phyloP scores from a whole-genome alignment of 169 alveolate genomes.

The Condylostoma magnum region DNA sequence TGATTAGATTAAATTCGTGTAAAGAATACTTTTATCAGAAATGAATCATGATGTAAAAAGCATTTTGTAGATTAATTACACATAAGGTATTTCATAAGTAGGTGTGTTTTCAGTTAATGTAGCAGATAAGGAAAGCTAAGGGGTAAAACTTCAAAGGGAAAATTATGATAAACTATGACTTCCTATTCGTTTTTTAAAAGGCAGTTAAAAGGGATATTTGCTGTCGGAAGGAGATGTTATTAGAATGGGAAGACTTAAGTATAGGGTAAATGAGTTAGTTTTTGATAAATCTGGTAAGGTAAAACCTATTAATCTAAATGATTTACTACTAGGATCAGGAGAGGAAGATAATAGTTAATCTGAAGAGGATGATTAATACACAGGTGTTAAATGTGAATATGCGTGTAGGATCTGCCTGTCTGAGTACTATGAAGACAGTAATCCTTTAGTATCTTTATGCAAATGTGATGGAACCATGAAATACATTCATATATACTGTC shows the following conservation, averaged over 20 bases:
- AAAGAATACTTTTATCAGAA: background rate
- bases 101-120: background rate
- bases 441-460: constrained; percentile 96
- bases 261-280: constrained; percentile 59
- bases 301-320: background rate
- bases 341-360: background rate
- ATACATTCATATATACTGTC: constrained; percentile 92
- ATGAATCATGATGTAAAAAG: background rate
- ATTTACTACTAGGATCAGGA: background rate
- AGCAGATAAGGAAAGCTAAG: background rate
- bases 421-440: constrained; percentile 55
- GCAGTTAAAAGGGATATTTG: constrained; percentile 32
- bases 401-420: constrained; percentile 90
- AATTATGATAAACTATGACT: constrained; percentile 51
- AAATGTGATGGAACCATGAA: constrained; percentile 95
- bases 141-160: background rate
- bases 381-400: background rate
- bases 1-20: background rate
- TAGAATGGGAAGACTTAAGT: constrained; percentile 56
- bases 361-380: background rate
- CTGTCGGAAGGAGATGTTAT: constrained; percentile 57
- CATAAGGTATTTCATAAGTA: background rate
- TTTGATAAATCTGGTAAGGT: background rate
- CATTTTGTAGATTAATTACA: background rate
- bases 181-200: constrained; percentile 38